Percentiles rank a stretch among this genome's conserved stretches.
These are phyloP conservation scores for Steccherinum ochraceum DNA, from an alignment of 768 basidiomycete species.

Conservation along the genomic window DNA sequence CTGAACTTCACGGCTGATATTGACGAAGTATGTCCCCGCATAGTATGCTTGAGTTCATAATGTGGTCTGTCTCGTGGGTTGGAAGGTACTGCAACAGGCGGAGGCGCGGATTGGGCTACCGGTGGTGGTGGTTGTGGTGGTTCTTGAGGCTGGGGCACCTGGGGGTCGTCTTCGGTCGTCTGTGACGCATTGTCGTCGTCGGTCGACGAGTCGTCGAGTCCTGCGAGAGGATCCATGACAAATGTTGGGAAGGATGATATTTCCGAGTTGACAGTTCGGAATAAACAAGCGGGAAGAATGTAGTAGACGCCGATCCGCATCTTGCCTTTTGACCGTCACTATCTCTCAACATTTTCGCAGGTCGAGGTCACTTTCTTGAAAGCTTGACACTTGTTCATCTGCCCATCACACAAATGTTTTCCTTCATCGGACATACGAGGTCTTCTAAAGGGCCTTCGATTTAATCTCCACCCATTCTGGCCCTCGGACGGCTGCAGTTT, in stretches of 20 bases:
- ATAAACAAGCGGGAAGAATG: neutral
- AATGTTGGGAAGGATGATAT: neutral
- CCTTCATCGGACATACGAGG: neutral
- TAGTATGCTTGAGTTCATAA: slow-evolving; percentile 60
- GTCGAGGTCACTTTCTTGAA: neutral
- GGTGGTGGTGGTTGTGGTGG: slow-evolving; percentile 32
- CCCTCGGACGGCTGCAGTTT: too few relatives aligned
- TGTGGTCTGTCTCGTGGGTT: slow-evolving; percentile 36
- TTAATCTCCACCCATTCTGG: too few relatives aligned
- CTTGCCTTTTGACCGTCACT: too few relatives aligned
- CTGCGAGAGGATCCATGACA: slow-evolving; percentile 12
- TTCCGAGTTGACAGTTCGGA: neutral
- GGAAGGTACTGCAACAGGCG: slow-evolving; percentile 15
- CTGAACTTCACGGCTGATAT: slow-evolving; percentile 92
- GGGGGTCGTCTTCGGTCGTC: slow-evolving; percentile 81
- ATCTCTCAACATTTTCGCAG: neutral
- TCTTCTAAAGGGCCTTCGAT: too few relatives aligned
- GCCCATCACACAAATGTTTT: neutral
- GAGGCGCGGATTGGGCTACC: slow-evolving; percentile 26
- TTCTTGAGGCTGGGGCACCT: slow-evolving; percentile 56
- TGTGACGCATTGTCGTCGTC: slow-evolving; percentile 69
- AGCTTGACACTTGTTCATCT: neutral
- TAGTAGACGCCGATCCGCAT: too few relatives aligned
- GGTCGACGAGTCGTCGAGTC: slow-evolving; percentile 36
- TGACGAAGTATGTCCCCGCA: slow-evolving; percentile 74